These are phyloP conservation scores for Claviceps purpurea DNA, from an alignment of 2,329 filamentous ascomycete genomes.

Conservation along the genomic window DNA sequence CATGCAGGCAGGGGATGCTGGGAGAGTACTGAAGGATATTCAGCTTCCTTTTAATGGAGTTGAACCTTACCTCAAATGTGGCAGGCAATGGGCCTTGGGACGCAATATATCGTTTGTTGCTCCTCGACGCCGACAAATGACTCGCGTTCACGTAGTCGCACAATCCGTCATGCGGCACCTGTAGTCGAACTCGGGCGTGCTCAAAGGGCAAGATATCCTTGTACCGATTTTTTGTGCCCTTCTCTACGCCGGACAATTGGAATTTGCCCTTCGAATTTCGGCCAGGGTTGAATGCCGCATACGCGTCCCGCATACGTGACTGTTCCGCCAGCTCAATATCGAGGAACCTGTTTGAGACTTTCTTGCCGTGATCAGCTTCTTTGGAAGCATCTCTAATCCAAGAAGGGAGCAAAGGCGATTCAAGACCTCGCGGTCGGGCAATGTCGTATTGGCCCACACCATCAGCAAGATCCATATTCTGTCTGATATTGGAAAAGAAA, in stretches of 20 bases:
- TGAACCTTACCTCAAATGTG: slow-evolving; percentile 66
- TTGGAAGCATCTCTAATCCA: slow-evolving; percentile 66
- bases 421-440: slow-evolving; percentile 30
- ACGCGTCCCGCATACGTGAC: slow-evolving; percentile 78
- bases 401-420: slow-evolving; percentile 44
- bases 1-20: not conserved
- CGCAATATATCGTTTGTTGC: slow-evolving; percentile 88
- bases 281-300: slow-evolving; percentile 34
- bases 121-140: slow-evolving; percentile 64
- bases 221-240: slow-evolving; percentile 90
- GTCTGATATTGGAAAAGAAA: slow-evolving; percentile 91
- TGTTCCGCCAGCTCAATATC: slow-evolving; percentile 76
- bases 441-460: slow-evolving; percentile 76
- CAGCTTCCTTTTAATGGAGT: too few relatives aligned
- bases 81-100: slow-evolving; percentile 86
- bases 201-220: slow-evolving; percentile 97
- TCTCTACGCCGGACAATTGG: slow-evolving; percentile 83
- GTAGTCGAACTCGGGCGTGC: slow-evolving; percentile 73
- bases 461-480: slow-evolving; percentile 89
- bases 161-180: slow-evolving; percentile 48
- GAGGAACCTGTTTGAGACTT: slow-evolving; percentile 71
- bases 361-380: slow-evolving; percentile 58
- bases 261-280: slow-evolving; percentile 27
- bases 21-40: too few relatives aligned
- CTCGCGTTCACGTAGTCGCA: slow-evolving; percentile 97